Base-by-base conservation (phyloP, 2,329 filamentous ascomycete species). In the Fusarium robinianum region DNA sequence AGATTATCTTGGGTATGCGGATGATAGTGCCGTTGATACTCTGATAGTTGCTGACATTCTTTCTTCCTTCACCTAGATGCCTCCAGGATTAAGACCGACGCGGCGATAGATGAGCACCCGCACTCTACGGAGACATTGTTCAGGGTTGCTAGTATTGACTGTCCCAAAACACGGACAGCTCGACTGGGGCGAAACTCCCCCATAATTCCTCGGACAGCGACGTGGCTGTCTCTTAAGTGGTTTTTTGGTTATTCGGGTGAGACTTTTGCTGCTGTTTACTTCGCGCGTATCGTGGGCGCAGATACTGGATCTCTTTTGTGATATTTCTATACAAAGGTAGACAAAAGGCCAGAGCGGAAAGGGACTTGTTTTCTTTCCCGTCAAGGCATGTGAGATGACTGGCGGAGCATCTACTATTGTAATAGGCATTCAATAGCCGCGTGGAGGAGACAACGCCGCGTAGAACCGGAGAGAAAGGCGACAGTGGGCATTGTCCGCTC, bases 1-100 rank as follows among this genome's bases (percentile, higher is more conserved):
- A 65, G 83, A 87, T 63, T 87, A 84, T 63, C 76, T 87, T 26
- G 83, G 83, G 83, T 85, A 75, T 31, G 64, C 37, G 32, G 8
- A 40, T 6, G 23, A 15, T 39, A 38, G 10, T 14, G 16, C 15
- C 21, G 30, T 17, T 16, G 10, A 18, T 27, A 35, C 14, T 27
- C 14, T 16, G 9, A 15, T n/a, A 16, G 21, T 40, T 49, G 38
- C 51, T 62, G 41, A 61, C 38, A 5, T 23, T 21, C 3, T 27
- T 32, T 16, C n/a, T n/a, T n/a, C n/a, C n/a, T n/a, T n/a, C n/a
- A n/a, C 23, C 32, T 35, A 67, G 63, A 31, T 67, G 64, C 37
- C 57, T 64, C 38, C 62, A 64, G 47, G 62, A 63, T 23, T 62
- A 54, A 55, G 43, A 30, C 24, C 30, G 49, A 42, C 26, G 27